These are phyloP conservation scores for Knufia petricola DNA, from an alignment of 2,329 filamentous ascomycete genomes.

Conservation along the genomic window DNA sequence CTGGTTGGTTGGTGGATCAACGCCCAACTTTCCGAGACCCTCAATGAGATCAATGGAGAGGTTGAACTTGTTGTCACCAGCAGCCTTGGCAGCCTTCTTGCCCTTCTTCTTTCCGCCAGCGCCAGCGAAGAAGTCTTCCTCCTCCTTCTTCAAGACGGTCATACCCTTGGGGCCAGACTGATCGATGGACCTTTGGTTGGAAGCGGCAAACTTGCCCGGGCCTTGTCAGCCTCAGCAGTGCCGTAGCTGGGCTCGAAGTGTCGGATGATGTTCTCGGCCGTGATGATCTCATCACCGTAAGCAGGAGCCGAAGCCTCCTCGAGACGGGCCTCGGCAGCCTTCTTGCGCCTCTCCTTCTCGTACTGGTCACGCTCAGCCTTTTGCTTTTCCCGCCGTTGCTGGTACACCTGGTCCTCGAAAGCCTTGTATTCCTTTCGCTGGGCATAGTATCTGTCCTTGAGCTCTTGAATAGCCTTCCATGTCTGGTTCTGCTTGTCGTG, in stretches of 20 bases:
- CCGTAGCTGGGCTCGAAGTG: conserved; percentile 82
- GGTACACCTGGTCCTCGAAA: conserved; percentile 74
- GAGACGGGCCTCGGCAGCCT: conserved; percentile 45
- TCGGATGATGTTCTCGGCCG: conserved; percentile 74
- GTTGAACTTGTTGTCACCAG: conserved; percentile 54
- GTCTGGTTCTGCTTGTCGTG: conserved; percentile 81
- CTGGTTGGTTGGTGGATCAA: conserved; percentile 80
- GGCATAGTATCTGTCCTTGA: conserved; percentile 83
- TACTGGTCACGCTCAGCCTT: conserved; percentile 62
- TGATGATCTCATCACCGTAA: conserved; percentile 85
- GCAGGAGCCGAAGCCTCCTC: conserved; percentile 58
- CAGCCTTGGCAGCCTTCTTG: conserved; percentile 33
- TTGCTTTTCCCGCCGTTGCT: conserved; percentile 65
- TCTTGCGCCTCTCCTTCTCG: conserved; percentile 41
- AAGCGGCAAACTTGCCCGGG: conserved; percentile 54
- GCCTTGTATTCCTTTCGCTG: conserved; percentile 72
- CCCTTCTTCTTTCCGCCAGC: conserved; percentile 62
- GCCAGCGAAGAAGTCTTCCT: conserved; percentile 72
- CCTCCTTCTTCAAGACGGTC: conserved; percentile 74
- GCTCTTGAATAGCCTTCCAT: conserved; percentile 67
- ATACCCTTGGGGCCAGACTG: conserved; percentile 76
- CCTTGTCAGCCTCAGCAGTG: conserved; percentile 45
- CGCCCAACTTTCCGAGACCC: conserved; percentile 71
- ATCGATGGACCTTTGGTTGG: conserved; percentile 74
- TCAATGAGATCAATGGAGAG: conserved; percentile 86